Base-by-base conservation (phyloP, 495 filamentous ascomycete genomes). In the Elasticomyces elasticus region DNA sequence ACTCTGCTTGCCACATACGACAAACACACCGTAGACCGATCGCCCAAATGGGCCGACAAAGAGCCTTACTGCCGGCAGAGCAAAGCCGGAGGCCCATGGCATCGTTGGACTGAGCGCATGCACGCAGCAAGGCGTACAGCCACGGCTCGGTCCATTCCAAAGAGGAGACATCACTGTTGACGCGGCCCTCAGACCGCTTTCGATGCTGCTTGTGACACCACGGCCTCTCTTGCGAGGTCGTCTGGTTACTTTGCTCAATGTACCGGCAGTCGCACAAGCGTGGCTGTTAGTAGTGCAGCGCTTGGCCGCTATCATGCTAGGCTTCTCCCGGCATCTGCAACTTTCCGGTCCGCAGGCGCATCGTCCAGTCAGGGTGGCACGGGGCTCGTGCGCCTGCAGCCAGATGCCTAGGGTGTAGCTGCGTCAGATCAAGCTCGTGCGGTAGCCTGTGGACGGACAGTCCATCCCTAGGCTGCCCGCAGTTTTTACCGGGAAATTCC, bases 341-440 rank as follows among this genome's bases (percentile, higher is more conserved):
- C 42, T 7, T 24, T 7, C 35, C 35, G 35, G 13, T 40, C 35
- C 35, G 35, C 35, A 45, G 42, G 42, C 42, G 42, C 42, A 26
- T 45, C 19, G 42, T 15, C 20, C 42, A 45, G 42, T 45, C 42
- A 45, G 20, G 19, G 42, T 45, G 42, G 42, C 20, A 45, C 42
- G 15, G 20, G 22, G 42, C 42, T 45, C 42, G 42, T 45, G 42
- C 42, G 42, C 42, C 42, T 45, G 24, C 24, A 45, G 42, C 6
- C 10, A 26, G 20, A 45, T 45, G 42, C 42, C 42, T 23, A 45
- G 42, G 42, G 42, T 45, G 42, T 45, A 45, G 24, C 20, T 3
- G 5, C 24, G 42, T 7, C 42, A 45, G 42, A 45, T 15, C 24
- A 45, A 26, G 42, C 42, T 45, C 42, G 42, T 5, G 19, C 42